Conservation (phyloP, 2,329 filamentous ascomycete genomes). For the Talaromyces marneffei region DNA sequence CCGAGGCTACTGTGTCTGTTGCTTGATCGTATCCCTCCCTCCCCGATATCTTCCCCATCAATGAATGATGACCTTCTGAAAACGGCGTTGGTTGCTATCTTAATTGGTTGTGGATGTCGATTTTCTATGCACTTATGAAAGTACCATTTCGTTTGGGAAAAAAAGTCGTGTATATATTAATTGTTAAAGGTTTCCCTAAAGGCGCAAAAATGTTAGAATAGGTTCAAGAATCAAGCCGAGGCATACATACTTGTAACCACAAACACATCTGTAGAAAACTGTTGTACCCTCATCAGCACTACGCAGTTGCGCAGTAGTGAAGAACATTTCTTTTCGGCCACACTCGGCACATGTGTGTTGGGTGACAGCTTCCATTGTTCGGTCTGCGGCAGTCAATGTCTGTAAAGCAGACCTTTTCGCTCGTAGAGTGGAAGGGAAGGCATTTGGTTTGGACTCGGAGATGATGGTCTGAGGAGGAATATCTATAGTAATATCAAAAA, state of each 20-base stretch:
- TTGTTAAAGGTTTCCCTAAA: slow-evolving; percentile 34
- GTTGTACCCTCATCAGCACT: slow-evolving; percentile 94
- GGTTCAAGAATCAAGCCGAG: not conserved
- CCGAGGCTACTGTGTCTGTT: slow-evolving; percentile 44
- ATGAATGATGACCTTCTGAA: slow-evolving; percentile 10
- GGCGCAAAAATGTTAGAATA: slow-evolving; percentile 9
- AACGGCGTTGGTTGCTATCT: slow-evolving; percentile 11
- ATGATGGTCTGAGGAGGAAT: slow-evolving; percentile 68
- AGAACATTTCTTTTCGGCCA: slow-evolving; percentile 74
- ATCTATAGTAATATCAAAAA: slow-evolving; percentile 46
- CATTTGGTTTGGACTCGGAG: slow-evolving; percentile 78
- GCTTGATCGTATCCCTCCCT: slow-evolving; percentile 14
- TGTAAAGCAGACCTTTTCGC: slow-evolving; percentile 84
- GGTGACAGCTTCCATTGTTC: slow-evolving; percentile 66
- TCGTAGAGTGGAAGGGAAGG: slow-evolving; percentile 84
- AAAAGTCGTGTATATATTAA: slow-evolving; percentile 19
- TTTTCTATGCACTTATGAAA: not conserved
- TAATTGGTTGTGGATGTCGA: slow-evolving; percentile 12
- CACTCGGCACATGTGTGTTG: slow-evolving; percentile 73
- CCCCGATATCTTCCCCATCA: not conserved
- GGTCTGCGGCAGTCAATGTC: slow-evolving; percentile 68
- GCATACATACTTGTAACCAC: slow-evolving; percentile 66
- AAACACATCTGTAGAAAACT: slow-evolving; percentile 83
- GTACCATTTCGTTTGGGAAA: not conserved
- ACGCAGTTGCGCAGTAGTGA: slow-evolving; percentile 76